Base-by-base conservation (phyloP, 164 flowering plant species). In the Liquidambar formosana region DNA sequence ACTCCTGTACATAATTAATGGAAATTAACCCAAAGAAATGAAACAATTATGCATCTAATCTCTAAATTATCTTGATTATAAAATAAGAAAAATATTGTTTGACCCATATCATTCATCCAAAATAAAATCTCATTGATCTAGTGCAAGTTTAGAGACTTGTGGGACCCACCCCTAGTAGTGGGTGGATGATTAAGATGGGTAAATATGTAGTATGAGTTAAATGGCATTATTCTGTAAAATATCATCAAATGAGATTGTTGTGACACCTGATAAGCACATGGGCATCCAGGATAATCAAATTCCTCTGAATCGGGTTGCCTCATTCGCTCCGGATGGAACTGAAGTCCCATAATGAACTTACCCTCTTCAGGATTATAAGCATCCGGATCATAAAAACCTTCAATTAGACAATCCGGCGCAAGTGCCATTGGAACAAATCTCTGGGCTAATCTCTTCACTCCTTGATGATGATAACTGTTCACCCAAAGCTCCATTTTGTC, bases 391-490 rank as follows among this genome's bases (percentile, higher is more conserved):
- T 95, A 95, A 63, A 89, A 95, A 54, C 94, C 99, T 75, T 93
- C 97, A 19, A 89, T 68, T 69, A 95, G 69, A 13, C 96, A 96
- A 81, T 95, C 97, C 0, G 92, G 85, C 0, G 97, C 88, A 73
- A 81, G 87, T 0, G 99, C 96, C 97, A 91, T 91, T 0, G 97
- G 96, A 58, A 90, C 90, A 68, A 96, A 93, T 0, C 98, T 62
- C 68, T 91, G 89, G 0, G 98, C 96, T 65, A 96, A 75, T 57
- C 80, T 81, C 85, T 88, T 90, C 10, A 96, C 97, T 18, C 98
- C 99, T 77, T 96, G 99, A 74, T 96, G 99, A 60, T 96, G 99
- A 73, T 96, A 96, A 62, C 99, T 95, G 66, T 95, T 95, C 5
- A 95, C 99, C 71, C 38, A 26, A 62, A 95, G 78, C 79, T 85